Evolutionary conservation across 2,329 filamentous ascomycete species (phyloP), one percentile per base, ranked within the genome.

Genomic region (Pseudogymnoascus sp.): DNA sequence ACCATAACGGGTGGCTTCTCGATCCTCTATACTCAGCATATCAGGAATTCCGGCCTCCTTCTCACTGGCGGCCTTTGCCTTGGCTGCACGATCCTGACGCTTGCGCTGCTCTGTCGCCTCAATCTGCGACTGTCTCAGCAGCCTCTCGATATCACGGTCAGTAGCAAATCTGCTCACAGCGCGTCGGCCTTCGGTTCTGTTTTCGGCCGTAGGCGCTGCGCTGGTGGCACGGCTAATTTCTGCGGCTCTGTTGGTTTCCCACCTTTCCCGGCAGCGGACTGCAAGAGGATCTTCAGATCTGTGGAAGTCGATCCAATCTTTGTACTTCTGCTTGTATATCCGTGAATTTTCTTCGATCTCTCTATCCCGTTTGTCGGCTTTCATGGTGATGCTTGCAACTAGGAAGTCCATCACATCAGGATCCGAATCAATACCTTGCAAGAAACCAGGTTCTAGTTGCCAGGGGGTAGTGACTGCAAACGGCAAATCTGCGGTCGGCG

Each of bases 31-130:
- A 75, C 84, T 84, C 63, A 85, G 81, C 80, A 91, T 88, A 61
- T 84, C 78, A 0, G 89, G 89, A 57, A 93, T 84, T 3, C 81
- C 78, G 0, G 90, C 90, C 71, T 93, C 90, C 69, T 89, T 91
- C 47, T 89, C 87, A 65, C 83, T 88, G 63, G 89, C 86, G 62
- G 86, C 86, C 69, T 87, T 86, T 60, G 88, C 85, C 69, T 87
- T 85, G 65, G 84, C 82, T 35, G 82, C 82, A 59, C 82, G 77
- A 50, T 79, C 74, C 65, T 89, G 86, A 57, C 87, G 84, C 66
- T 90, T 87, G 62, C 83, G 80, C 35, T 83, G 80, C 68, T 90
- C 88, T 64, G 87, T 85, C 62, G 89, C 87, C 65, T 88, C 85
- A 20, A 82, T 80, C 68, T 86, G 82, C 0, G 88, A 91, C 66